phyloP scores from a whole-genome alignment of 805 yeast species.

The Jamesozyma gamospora region DNA sequence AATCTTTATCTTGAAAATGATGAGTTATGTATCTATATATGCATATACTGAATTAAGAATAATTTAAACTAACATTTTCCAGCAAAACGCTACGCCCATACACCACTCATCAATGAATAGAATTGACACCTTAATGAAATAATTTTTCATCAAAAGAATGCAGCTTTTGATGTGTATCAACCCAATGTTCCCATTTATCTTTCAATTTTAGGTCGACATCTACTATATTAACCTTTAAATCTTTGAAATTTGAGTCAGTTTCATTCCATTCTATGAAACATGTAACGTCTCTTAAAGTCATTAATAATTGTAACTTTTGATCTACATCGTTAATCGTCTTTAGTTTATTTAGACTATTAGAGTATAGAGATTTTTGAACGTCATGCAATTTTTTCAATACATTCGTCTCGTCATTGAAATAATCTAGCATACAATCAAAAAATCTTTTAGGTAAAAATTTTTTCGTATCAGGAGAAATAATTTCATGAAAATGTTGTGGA shows the following conservation, averaged over 20 bases:
- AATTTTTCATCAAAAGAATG: neutral
- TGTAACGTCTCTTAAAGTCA: constrained; percentile 34
- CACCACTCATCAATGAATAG: no score
- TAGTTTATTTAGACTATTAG: neutral
- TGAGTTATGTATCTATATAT: no score
- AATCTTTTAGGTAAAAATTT: constrained; percentile 9
- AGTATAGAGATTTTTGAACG: constrained; percentile 15
- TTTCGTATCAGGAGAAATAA: constrained; percentile 2
- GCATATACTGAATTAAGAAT: no score
- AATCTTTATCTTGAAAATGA: no score
- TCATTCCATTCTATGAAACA: constrained; percentile 24
- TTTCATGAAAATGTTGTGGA: constrained; percentile 6
- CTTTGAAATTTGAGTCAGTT: neutral
- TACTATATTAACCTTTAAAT: constrained; percentile 26
- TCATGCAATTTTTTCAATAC: constrained; percentile 14
- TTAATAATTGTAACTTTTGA: constrained; percentile 19
- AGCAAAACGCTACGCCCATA: no score
- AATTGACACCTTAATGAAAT: neutral
- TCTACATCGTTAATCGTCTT: constrained; percentile 9
- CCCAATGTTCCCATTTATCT: constrained; percentile 41
- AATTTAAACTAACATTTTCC: no score
- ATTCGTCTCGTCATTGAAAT: constrained; percentile 15
- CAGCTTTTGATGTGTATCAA: constrained; percentile 16
- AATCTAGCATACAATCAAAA: constrained; percentile 10
- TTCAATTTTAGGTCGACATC: constrained; percentile 47